Conservation (phyloP, 371 early-diverging fungal genomes). For the Mucor circinelloides region DNA sequence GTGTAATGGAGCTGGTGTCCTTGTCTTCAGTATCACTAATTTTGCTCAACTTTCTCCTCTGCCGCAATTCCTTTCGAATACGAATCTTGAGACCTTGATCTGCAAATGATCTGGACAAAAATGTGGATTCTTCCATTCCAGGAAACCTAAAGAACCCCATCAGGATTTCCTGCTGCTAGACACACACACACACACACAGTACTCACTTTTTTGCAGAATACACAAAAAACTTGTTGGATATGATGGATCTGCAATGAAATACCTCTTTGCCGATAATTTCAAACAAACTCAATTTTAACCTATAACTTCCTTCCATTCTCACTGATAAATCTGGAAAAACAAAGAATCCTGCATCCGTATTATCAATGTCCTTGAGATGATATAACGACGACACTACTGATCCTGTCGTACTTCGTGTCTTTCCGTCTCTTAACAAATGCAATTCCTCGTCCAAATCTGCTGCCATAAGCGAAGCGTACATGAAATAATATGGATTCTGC, state of each 20-base stretch:
- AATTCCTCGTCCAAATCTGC: constrained; percentile 71
- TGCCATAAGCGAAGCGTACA: constrained; percentile 79
- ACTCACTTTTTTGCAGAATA: constrained; percentile 84
- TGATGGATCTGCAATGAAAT: constrained; percentile 77
- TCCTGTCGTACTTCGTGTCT: constrained; percentile 78
- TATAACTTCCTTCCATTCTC: constrained; percentile 87
- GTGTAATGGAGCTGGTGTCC: neutral
- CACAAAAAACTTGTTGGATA: constrained; percentile 80
- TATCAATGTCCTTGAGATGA: constrained; percentile 84
- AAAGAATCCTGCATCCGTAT: constrained; percentile 92
- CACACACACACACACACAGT: neutral
- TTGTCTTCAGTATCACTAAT: constrained; percentile 8
- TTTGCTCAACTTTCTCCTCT: constrained; percentile 32
- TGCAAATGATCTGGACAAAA: constrained; percentile 87
- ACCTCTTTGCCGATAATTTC: constrained; percentile 84
- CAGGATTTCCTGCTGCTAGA: neutral
- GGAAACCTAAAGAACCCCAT: constrained; percentile 63
- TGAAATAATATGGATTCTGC: constrained; percentile 87
- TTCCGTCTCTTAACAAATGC: constrained; percentile 73
- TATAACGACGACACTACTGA: constrained; percentile 91
- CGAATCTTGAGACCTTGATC: constrained; percentile 96
- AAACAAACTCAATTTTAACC: constrained; percentile 88
- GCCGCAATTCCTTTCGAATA: constrained; percentile 73
- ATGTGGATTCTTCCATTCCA: constrained; percentile 94
- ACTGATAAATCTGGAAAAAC: constrained; percentile 96